Conservation (phyloP, 805 yeast species). For the Saccharomyces paradoxus region DNA sequence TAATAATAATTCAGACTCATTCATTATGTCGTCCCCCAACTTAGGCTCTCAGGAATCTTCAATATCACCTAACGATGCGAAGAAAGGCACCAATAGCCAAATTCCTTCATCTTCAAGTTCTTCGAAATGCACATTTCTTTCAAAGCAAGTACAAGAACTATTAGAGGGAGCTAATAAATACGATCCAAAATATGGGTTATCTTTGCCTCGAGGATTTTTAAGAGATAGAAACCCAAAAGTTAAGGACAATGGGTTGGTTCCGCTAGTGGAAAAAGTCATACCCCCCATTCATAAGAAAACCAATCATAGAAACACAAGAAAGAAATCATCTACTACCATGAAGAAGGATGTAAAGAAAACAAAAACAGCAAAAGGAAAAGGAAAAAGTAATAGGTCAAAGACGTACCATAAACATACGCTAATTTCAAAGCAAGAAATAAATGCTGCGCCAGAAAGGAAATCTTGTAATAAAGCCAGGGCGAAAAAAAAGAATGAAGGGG, state of each 20-base stretch:
- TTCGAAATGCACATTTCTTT: neutral
- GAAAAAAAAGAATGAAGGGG: neutral
- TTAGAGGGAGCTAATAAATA: conserved; percentile 24
- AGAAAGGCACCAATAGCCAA: neutral
- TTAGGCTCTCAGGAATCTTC: neutral
- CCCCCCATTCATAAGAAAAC: neutral
- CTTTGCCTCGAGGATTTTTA: conserved; percentile 21
- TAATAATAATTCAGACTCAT: neutral
- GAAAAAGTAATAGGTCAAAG: neutral
- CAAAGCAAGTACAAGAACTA: conserved; percentile 9
- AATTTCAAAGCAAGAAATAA: neutral
- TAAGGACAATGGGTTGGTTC: neutral
- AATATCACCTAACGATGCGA: neutral
- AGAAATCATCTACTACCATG: neutral
- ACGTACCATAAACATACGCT: neutral
- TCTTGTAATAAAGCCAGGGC: neutral
- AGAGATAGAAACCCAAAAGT: conserved; percentile 4
- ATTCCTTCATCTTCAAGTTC: neutral
- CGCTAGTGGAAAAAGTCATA: neutral
- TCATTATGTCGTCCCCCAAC: neutral
- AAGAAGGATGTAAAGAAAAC: neutral
- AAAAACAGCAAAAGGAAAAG: neutral
- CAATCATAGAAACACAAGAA: neutral
- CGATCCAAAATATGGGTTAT: conserved; percentile 19
- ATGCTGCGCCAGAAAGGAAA: neutral